Conservation (phyloP, 805 yeast genomes). For the Yamadazyma tumulicola region DNA sequence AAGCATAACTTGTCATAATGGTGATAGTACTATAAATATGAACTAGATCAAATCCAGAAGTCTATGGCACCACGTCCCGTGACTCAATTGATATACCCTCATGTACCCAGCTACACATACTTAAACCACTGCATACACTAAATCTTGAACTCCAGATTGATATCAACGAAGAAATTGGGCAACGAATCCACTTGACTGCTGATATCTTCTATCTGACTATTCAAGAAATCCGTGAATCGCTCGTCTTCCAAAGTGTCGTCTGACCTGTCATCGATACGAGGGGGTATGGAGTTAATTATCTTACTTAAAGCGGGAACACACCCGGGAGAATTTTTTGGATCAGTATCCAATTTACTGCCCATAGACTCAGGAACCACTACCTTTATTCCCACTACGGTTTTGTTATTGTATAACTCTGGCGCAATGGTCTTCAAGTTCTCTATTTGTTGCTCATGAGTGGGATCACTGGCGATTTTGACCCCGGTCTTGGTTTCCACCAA, state of each 20-base stretch:
- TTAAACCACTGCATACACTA: too few species aligned
- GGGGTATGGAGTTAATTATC: constrained; percentile 16
- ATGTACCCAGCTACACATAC: too few species aligned
- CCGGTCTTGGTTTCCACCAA: constrained; percentile 8
- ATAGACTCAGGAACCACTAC: constrained; percentile 2
- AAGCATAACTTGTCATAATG: too few species aligned
- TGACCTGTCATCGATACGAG: too few species aligned
- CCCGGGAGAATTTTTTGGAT: constrained; percentile 14
- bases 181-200: constrained; percentile 25
- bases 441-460: constrained; percentile 6
- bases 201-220: too few species aligned
- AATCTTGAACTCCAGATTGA: constrained; percentile 24
- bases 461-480: neutral
- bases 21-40: too few species aligned
- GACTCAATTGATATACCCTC: too few species aligned
- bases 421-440: constrained; percentile 6
- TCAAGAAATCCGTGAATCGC: constrained; percentile 16
- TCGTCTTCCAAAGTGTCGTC: constrained; percentile 15
- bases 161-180: constrained; percentile 40
- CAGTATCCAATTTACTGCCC: neutral
- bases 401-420: constrained; percentile 8
- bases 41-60: too few species aligned
- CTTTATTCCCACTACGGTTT: neutral
- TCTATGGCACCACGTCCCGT: too few species aligned
- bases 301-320: constrained; percentile 22